phyloP scores from a whole-genome alignment of 2,329 filamentous ascomycete genomes.

The Venturia pyrina region DNA sequence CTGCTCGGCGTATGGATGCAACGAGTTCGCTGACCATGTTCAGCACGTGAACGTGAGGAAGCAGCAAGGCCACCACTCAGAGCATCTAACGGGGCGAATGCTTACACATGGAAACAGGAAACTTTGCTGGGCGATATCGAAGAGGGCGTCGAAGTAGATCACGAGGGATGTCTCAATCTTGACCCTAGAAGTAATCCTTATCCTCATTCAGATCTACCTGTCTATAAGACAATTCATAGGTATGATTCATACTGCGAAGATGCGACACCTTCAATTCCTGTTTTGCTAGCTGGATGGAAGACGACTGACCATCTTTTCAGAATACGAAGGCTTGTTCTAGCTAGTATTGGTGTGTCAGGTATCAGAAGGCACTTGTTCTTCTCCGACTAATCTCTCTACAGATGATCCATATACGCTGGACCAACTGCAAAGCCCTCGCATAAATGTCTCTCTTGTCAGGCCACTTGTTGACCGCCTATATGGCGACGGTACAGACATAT shows the following conservation, averaged over 20 bases:
- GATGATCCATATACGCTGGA: conserved; percentile 60
- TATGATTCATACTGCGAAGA: neutral
- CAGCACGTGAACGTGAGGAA: conserved; percentile 12
- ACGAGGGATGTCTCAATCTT: conserved; percentile 10
- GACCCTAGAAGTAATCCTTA: neutral
- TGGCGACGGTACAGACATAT: conserved; percentile 61
- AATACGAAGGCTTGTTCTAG: conserved; percentile 36
- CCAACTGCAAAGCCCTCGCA: conserved; percentile 68
- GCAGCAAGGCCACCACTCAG: conserved; percentile 3
- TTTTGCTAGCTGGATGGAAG: neutral
- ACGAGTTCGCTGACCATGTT: neutral
- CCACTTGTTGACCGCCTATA: conserved; percentile 79
- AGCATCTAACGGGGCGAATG: neutral
- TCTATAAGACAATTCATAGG: conserved; percentile 13
- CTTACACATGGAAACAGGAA: conserved; percentile 8
- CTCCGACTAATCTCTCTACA: conserved; percentile 17
- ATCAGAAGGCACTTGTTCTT: neutral
- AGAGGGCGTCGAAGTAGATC: conserved; percentile 4
- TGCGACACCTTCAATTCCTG: neutral
- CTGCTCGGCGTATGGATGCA: neutral
- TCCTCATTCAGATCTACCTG: conserved; percentile 10
- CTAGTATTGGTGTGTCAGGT: conserved; percentile 31
- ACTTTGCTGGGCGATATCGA: conserved; percentile 7
- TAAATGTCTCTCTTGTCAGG: conserved; percentile 70
- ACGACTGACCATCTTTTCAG: conserved; percentile 16